Conservation (phyloP, 257 asterid species). For the Solanum ossicruentum region DNA sequence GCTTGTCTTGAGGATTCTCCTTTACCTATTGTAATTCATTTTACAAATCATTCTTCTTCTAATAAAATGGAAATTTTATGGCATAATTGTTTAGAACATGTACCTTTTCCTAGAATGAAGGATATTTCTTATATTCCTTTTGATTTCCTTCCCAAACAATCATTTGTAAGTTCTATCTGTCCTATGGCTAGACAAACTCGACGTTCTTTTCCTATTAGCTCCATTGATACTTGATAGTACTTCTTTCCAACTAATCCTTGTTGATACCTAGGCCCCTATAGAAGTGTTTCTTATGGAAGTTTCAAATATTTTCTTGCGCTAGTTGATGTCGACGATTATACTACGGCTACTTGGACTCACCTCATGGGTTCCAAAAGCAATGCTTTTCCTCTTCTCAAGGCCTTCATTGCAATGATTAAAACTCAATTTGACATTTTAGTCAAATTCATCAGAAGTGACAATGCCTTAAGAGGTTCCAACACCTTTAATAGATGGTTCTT, state of each 20-base stretch:
- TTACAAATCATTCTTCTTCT: neutral
- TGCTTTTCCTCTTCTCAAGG: neutral
- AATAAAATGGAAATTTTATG: neutral
- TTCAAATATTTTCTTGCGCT: neutral
- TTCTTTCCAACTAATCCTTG: neutral
- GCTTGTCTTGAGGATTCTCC: neutral
- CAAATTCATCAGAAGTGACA: neutral
- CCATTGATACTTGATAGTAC: neutral
- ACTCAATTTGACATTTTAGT: neutral
- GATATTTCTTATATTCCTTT: neutral
- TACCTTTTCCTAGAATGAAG: neutral
- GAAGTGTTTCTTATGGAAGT: neutral
- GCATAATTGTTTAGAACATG: neutral
- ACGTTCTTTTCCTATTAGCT: neutral
- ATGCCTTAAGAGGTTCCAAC: too few species aligned
- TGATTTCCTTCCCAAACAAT: neutral
- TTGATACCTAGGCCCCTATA: neutral
- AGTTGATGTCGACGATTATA: neutral
- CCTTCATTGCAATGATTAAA: neutral
- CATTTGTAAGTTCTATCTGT: neutral
- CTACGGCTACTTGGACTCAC: neutral
- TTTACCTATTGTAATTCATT: neutral
- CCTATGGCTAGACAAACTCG: neutral
- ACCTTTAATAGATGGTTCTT: too few species aligned
- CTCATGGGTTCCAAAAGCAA: neutral